phyloP scores from a whole-genome alignment of 441 rosid genomes.

The Croton laevigatus region DNA sequence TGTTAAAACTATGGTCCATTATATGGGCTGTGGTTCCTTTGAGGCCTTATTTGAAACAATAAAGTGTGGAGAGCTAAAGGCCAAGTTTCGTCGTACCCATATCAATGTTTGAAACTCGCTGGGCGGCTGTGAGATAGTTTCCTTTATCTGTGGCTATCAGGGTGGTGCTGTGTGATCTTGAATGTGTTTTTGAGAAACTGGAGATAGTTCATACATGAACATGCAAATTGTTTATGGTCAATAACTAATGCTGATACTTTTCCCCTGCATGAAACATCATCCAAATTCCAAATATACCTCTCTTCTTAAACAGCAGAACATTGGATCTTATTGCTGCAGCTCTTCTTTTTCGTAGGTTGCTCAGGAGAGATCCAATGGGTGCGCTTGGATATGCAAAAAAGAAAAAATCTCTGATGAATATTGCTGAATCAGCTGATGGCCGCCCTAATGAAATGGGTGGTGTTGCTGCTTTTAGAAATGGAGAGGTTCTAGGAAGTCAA shows the following conservation, averaged over 20 bases:
- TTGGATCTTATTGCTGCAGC: conserved; percentile 16
- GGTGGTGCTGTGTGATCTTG: not conserved
- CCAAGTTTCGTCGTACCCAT: not conserved
- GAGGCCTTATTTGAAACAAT: not conserved
- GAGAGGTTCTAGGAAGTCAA: conserved; percentile 97
- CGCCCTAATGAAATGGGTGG: conserved; percentile 93
- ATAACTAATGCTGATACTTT: not conserved
- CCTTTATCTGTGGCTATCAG: not conserved
- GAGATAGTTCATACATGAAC: not conserved
- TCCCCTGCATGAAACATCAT: not conserved
- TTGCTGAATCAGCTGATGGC: conserved; percentile 83
- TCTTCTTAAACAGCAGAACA: conserved; percentile 4
- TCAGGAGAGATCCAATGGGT: conserved; percentile 99
- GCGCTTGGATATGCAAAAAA: conserved; percentile 84
- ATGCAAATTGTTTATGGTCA: conserved; percentile 1
- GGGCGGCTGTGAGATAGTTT: not conserved
- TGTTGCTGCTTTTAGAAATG: conserved; percentile 91
- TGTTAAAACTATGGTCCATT: not conserved
- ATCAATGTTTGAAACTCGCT: not conserved
- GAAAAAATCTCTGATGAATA: conserved; percentile 75
- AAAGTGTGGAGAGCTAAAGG: not conserved
- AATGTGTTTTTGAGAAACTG: not conserved
- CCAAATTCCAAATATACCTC: not conserved
- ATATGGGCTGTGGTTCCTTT: not conserved
- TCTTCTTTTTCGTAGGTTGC: conserved; percentile 56